A percentile compares a stretch with the other conserved stretches of the same genome.
Conservation (phyloP, 2,329 filamentous ascomycete species). For the Hortaea werneckii region DNA sequence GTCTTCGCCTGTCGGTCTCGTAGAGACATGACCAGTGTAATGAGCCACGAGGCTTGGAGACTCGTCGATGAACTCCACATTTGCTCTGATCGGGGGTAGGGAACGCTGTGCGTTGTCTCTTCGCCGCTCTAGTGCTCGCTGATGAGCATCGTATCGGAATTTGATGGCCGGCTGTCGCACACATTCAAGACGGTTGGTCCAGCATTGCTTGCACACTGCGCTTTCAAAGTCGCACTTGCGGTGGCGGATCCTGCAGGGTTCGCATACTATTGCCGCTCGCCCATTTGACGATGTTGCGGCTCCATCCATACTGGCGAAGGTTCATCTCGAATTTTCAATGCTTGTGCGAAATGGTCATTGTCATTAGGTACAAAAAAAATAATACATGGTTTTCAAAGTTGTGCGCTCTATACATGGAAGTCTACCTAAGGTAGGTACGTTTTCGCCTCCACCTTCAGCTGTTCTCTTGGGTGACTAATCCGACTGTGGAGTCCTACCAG, state of each 20-base stretch:
- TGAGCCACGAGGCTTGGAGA: not conserved
- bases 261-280: constrained; percentile 3
- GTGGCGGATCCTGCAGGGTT: constrained; percentile 9
- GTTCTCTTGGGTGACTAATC: too few relatives aligned
- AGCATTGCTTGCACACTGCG: constrained; percentile 7
- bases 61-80: not conserved
- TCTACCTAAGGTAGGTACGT: too few relatives aligned
- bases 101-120: not conserved
- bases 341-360: too few relatives aligned
- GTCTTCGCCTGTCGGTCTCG: too few relatives aligned
- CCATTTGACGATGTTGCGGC: not conserved
- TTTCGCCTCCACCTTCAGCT: too few relatives aligned
- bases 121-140: not conserved
- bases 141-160: constrained; percentile 7
- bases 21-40: too few relatives aligned
- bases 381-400: too few relatives aligned
- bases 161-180: constrained; percentile 5
- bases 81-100: not conserved
- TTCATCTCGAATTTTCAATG: too few relatives aligned
- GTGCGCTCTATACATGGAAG: too few relatives aligned
- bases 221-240: constrained; percentile 8
- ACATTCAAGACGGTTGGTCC: constrained; percentile 7
- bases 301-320: not conserved
- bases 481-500: too few relatives aligned
- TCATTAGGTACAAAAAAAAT: too few relatives aligned